Conservation (phyloP, 768 basidiomycete genomes). For the Aureoboletus auriporus region DNA sequence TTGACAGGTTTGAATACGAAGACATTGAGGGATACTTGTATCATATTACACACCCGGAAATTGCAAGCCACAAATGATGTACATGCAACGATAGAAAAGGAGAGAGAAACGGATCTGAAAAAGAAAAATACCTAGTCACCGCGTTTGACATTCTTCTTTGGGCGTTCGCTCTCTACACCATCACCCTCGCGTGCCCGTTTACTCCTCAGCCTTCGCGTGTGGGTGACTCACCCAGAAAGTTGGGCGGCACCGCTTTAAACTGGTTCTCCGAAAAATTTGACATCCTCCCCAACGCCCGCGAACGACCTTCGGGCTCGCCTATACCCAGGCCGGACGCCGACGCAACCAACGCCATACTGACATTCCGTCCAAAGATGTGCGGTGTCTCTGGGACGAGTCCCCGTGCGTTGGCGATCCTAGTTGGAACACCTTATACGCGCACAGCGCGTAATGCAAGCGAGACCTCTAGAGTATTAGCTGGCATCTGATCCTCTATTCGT, state of each 20-base stretch:
- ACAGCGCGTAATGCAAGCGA: too few species aligned
- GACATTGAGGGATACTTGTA: slow-evolving; percentile 92
- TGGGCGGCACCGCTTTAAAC: slow-evolving; percentile 44
- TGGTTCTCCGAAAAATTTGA: slow-evolving; percentile 36
- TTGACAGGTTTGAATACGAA: slow-evolving; percentile 77
- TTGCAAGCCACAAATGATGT: slow-evolving; percentile 99
- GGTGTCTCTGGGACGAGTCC: slow-evolving; percentile 28
- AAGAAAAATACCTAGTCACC: neutral
- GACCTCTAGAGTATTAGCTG: too few species aligned
- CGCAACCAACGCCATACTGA: slow-evolving; percentile 8
- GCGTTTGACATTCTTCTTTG: slow-evolving; percentile 21
- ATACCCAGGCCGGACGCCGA: neutral
- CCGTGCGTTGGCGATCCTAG: neutral
- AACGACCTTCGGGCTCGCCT: neutral
- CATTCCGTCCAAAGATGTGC: slow-evolving; percentile 17
- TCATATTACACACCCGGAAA: slow-evolving; percentile 76
- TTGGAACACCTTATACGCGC: slow-evolving; percentile 21
- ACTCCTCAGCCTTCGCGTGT: slow-evolving; percentile 25
- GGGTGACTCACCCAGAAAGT: slow-evolving; percentile 30
- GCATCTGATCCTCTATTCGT: too few species aligned
- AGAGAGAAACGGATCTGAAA: too few species aligned
- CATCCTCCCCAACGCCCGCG: slow-evolving; percentile 24
- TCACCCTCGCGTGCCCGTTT: slow-evolving; percentile 23
- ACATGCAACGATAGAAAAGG: slow-evolving; percentile 46
- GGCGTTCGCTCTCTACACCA: slow-evolving; percentile 9